phyloP scores from a whole-genome alignment of 2,329 filamentous ascomycete genomes.

The Sporothrix sp. region DNA sequence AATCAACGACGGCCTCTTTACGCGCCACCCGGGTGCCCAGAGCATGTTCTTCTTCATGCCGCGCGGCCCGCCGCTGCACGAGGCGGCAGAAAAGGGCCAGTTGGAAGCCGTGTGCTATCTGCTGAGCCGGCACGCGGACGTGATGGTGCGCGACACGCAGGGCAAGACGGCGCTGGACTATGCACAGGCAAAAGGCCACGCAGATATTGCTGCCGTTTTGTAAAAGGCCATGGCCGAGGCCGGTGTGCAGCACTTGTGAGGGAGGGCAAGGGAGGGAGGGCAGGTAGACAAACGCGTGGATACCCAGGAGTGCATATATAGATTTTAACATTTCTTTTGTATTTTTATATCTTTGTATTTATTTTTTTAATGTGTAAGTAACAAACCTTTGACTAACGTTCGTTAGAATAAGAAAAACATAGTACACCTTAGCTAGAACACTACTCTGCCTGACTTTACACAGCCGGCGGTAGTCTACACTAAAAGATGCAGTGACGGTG shows the following conservation, averaged over 20 bases:
- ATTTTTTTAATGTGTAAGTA: too few species aligned
- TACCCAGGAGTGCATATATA: too few species aligned
- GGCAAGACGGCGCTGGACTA: background rate
- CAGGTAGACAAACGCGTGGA: too few species aligned
- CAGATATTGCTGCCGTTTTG: background rate
- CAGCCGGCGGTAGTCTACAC: too few species aligned
- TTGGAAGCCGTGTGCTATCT: background rate
- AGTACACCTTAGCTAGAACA: too few species aligned
- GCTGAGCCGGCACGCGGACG: background rate
- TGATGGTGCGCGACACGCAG: background rate
- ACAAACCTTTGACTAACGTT: too few species aligned
- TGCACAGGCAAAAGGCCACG: background rate
- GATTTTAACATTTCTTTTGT: too few species aligned
- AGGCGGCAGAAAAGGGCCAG: background rate
- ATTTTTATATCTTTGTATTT: too few species aligned
- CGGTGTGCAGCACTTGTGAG: slow-evolving; percentile 1
- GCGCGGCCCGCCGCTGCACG: background rate
- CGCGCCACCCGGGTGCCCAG: background rate
- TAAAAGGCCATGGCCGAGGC: background rate
- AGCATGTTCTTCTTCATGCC: background rate
- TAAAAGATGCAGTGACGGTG: too few species aligned
- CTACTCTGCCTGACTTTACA: too few species aligned
- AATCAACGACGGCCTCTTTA: background rate
- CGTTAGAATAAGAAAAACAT: too few species aligned
- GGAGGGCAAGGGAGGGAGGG: too few species aligned